Conservation (phyloP, 306 rosid genomes). For the Carpinus fangiana region DNA sequence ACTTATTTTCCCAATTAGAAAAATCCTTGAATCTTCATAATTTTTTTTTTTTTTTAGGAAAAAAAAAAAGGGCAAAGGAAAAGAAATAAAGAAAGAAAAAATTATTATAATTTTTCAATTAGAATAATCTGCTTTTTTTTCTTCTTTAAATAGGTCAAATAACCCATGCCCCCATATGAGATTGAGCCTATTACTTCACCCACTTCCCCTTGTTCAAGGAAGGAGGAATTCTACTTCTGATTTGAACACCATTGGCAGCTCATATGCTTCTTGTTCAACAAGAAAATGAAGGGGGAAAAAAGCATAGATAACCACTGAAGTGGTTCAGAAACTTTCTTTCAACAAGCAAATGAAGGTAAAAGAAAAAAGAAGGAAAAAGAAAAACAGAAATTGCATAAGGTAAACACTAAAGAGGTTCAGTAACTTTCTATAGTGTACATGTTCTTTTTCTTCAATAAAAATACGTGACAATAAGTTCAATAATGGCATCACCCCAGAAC, state of each 20-base stretch:
- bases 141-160: not conserved
- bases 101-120: not conserved
- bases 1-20: not conserved
- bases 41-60: no score
- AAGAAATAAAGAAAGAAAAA: not conserved
- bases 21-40: no score
- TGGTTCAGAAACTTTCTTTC: not conserved
- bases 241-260: not conserved
- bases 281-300: not conserved
- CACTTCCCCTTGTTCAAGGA: not conserved
- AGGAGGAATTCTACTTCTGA: not conserved
- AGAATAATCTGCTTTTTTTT: not conserved
- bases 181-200: not conserved
- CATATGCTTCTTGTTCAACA: not conserved
- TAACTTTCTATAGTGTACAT: not conserved
- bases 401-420: not conserved
- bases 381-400: not conserved
- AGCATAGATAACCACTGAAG: not conserved
- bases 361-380: not conserved
- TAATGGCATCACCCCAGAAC: not conserved
- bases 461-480: no score
- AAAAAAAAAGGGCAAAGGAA: no score
- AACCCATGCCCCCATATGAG: not conserved
- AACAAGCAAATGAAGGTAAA: not conserved
- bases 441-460: not conserved